Base-by-base conservation (phyloP, 2,329 filamentous ascomycete species). In the Phialocephala subalpina region DNA sequence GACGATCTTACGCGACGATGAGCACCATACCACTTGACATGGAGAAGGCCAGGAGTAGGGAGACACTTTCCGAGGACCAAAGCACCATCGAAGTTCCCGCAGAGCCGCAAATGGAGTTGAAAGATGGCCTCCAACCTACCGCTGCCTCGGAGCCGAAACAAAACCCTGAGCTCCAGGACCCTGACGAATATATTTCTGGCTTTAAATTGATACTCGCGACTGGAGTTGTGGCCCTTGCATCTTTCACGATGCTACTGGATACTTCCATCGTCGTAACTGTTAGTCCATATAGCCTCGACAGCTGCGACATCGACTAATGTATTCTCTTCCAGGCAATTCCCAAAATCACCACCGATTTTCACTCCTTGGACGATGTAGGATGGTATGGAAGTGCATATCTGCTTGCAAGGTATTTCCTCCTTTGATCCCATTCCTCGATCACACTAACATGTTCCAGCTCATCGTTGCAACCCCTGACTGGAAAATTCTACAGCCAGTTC, bases 331-430 rank as follows among this genome's bases (percentile, higher is more conserved):
- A 78, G 76, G 77, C 82, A 4, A 79, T 79, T 45, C 78, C 78
- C 14, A 72, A 75, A n/a, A 79, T 80, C 52, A 79, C 77, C 1
- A 62, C 61, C 25, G 71, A 75, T 22, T 79, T 79, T 60, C 72
- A 78, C 27, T 75, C 74, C 14, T 68, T 77, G 16, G 58, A 73
- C 42, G 77, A 79, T 67, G 70, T 78, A 12, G 75, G 77, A 5
- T 79, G 77, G 76, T 78, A 78, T 69, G 75, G 74, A 40, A 74
- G 73, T 52, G 72, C 74, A 2, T 77, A 76, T 64, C 68, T 75
- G 8, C 70, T 77, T 29, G 74, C 80, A 60, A 73, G 60, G 73
- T 77, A 69, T 35, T 65, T 20, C 16, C 18, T 27, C 12, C n/a
- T 35, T 35, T 11, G 8, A 49, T 42, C 25, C 14, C 35, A 22